These are phyloP conservation scores for Amaranthus cruentus DNA, from an alignment of 148 eudicot genomes.

Conservation along the genomic window DNA sequence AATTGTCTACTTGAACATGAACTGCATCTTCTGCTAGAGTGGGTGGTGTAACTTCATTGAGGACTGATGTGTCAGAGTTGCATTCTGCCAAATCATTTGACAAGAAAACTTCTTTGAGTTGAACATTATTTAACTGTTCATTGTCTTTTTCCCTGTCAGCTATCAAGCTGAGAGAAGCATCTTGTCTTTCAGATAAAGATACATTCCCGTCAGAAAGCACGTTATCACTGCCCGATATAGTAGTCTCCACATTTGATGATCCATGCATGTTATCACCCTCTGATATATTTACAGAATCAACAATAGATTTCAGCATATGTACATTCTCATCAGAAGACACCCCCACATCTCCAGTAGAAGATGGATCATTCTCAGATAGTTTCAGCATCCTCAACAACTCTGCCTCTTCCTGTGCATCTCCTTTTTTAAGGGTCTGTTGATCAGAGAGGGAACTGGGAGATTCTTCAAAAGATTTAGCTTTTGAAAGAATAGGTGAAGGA, in stretches of 20 bases:
- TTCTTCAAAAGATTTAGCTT: slow-evolving; percentile 63
- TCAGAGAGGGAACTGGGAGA: slow-evolving; percentile 38
- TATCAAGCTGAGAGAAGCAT: slow-evolving; percentile 24
- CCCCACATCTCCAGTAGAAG: slow-evolving; percentile 16
- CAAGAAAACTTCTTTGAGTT: slow-evolving; percentile 24
- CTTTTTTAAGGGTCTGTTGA: slow-evolving; percentile 41
- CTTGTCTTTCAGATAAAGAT: slow-evolving; percentile 27
- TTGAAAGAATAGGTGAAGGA: slow-evolving; percentile 78
- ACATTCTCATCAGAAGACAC: slow-evolving; percentile 31
- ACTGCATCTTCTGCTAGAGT: slow-evolving; percentile 22
- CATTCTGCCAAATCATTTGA: slow-evolving; percentile 26
- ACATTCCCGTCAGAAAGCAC: slow-evolving; percentile 22
- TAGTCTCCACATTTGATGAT: slow-evolving; percentile 25
- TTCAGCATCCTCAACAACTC: slow-evolving; percentile 54
- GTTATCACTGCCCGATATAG: slow-evolving; percentile 25
- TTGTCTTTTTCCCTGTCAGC: slow-evolving; percentile 18
- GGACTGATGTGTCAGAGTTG: slow-evolving; percentile 22
- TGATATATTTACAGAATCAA: slow-evolving; percentile 11
- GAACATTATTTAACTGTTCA: slow-evolving; percentile 28
- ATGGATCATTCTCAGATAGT: slow-evolving; percentile 44
- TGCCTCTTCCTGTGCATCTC: slow-evolving; percentile 75
- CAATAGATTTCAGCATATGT: slow-evolving; percentile 23
- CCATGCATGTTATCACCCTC: slow-evolving; percentile 25
- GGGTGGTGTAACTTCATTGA: slow-evolving; percentile 21
- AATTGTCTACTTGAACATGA: slow-evolving; percentile 28